phyloP scores from a whole-genome alignment of 306 rosid genomes.

The Rosa chinensis region DNA sequence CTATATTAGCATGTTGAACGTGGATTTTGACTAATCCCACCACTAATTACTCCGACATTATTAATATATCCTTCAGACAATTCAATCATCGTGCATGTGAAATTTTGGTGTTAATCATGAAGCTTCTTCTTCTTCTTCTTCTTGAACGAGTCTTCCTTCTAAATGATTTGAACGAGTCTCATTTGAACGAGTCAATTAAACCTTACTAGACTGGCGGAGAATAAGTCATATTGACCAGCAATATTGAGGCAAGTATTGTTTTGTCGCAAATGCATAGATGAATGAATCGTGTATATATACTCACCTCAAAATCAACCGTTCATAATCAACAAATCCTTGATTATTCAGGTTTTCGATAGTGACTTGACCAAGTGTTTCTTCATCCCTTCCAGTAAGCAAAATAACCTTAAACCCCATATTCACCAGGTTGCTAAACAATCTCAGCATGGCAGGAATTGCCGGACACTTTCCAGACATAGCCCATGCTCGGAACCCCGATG shows the following conservation, averaged over 20 bases:
- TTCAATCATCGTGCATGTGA: not conserved
- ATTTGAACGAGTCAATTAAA: not conserved
- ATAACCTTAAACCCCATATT: constrained; percentile 60
- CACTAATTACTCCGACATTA: not conserved
- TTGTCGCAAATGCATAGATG: not conserved
- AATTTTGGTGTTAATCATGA: not conserved
- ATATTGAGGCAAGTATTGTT: not conserved
- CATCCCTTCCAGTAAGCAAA: constrained; percentile 71
- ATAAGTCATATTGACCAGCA: not conserved
- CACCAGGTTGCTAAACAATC: constrained; percentile 38
- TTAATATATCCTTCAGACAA: not conserved
- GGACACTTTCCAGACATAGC: constrained; percentile 56
- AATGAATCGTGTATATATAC: not conserved
- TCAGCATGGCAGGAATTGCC: constrained; percentile 37
- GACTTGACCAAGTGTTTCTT: constrained; percentile 42
- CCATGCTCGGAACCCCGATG: constrained; percentile 66
- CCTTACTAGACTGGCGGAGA: not conserved
- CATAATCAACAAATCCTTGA: constrained; percentile 68
- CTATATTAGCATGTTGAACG: not conserved
- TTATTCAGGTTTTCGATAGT: constrained; percentile 57
- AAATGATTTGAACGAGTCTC: not conserved
- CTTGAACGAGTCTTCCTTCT: not conserved
- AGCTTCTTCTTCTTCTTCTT: not conserved
- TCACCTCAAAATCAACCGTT: constrained; percentile 76
- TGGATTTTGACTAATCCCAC: not conserved